Conservation (phyloP, 1,139 yeast species). For the Diutina ranongensis region DNA sequence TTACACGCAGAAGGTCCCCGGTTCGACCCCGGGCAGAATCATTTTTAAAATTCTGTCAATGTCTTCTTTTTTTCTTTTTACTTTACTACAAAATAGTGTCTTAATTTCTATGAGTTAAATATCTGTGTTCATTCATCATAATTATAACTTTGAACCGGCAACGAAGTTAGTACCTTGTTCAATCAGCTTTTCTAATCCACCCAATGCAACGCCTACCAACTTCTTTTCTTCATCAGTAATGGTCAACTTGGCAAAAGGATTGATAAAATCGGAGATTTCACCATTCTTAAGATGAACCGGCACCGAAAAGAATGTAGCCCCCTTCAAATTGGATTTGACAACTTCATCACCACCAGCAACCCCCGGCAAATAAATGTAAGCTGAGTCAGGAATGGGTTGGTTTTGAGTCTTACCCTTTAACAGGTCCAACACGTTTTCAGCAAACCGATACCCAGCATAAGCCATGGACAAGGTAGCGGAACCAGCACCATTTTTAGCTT, state of each 20-base stretch:
- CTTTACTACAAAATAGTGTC: not conserved
- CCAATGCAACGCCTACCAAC: conserved; percentile 39
- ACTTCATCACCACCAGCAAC: conserved; percentile 38
- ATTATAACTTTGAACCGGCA: conserved; percentile 30
- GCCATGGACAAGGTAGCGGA: conserved; percentile 76
- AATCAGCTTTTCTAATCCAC: conserved; percentile 44
- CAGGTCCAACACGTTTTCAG: conserved; percentile 38
- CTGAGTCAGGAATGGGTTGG: conserved; percentile 34
- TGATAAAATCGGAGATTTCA: conserved; percentile 30
- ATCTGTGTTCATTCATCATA: not conserved
- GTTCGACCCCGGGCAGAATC: conserved; percentile 5
- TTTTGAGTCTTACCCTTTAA: conserved; percentile 19
- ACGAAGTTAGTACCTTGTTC: conserved; percentile 53
- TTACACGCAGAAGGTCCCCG: conserved; percentile 6
- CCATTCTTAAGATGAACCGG: conserved; percentile 49
- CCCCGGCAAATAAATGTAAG: conserved; percentile 53
- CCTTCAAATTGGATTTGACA: conserved; percentile 22
- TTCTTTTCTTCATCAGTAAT: conserved; percentile 30
- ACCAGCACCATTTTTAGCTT: conserved; percentile 69
- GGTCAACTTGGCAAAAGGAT: conserved; percentile 29
- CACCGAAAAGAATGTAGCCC: conserved; percentile 47
- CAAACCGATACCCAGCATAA: conserved; percentile 61
- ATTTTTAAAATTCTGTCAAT: not conserved
- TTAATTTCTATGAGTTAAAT: not conserved
- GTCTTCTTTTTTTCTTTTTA: not conserved